phyloP scores from a whole-genome alignment of 352 stramenopile species.

The Blastocystis sp. region DNA sequence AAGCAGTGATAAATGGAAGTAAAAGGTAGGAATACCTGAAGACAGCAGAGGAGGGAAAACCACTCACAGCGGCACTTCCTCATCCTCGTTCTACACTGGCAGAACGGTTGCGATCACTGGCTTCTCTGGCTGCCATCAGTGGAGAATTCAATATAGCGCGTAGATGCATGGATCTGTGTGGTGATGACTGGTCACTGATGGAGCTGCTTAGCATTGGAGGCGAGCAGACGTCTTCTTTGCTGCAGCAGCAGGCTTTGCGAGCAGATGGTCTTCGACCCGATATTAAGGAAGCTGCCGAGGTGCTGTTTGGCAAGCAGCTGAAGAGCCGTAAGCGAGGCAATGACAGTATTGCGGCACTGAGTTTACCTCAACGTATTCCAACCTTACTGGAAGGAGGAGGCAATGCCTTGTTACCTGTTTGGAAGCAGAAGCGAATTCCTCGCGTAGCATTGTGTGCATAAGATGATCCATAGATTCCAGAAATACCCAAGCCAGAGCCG shows the following conservation, averaged over 20 bases:
- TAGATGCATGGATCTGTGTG: constrained; percentile 58
- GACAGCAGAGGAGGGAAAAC: constrained; percentile 55
- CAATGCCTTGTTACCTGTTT: background rate
- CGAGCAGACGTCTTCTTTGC: background rate
- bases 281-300: constrained; percentile 57
- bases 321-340: constrained; percentile 57
- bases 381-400: constrained; percentile 34
- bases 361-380: constrained; percentile 48
- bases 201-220: constrained; percentile 32
- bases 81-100: constrained; percentile 36
- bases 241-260: constrained; percentile 43
- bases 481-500: constrained; percentile 53
- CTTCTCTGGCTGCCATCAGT: constrained; percentile 41
- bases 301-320: constrained; percentile 9
- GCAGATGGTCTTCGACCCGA: constrained; percentile 55
- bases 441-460: background rate
- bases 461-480: constrained; percentile 22
- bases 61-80: constrained; percentile 20
- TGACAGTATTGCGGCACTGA: constrained; percentile 19
- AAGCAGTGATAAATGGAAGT: background rate
- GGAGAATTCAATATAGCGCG: constrained; percentile 54
- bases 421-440: constrained; percentile 52
- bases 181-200: constrained; percentile 58
- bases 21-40: constrained; percentile 46
- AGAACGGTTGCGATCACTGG: constrained; percentile 38